Evolutionary conservation across 441 rosid species (phyloP).

Genomic region (Gossypium lobatum): DNA sequence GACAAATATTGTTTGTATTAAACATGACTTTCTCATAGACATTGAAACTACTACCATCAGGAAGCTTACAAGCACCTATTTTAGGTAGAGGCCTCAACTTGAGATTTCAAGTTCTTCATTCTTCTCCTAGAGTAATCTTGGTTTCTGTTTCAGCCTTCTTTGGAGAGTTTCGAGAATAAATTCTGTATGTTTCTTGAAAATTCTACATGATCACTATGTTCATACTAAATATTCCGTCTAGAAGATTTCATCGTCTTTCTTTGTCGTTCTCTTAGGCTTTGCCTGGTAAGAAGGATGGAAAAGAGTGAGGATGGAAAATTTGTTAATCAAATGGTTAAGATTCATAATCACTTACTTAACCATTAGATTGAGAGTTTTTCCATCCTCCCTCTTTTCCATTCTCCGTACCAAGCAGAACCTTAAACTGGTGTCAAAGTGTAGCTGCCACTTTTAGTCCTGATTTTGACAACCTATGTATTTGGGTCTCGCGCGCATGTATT

Average conservation of each 20-base stretch:
- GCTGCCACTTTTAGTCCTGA: background rate
- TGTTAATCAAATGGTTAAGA: no score
- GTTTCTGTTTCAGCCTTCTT: background rate
- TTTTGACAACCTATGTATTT: background rate
- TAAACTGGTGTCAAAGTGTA: background rate
- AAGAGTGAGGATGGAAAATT: no score
- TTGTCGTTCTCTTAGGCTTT: background rate
- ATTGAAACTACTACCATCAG: background rate
- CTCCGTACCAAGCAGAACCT: no score
- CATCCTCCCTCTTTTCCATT: no score
- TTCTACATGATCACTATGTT: no score
- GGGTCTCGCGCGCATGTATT: background rate
- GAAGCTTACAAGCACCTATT: background rate
- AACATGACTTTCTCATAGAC: background rate
- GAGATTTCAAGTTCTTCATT: background rate
- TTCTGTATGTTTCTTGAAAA: background rate
- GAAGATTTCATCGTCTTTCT: background rate
- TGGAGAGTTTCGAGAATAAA: background rate
- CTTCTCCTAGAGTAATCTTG: background rate
- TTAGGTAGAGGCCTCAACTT: background rate
- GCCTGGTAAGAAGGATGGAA: no score
- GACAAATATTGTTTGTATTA: background rate
- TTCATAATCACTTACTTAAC: no score
- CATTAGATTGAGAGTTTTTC: no score
- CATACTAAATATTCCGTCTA: background rate